phyloP scores from a whole-genome alignment of 1,139 yeast genomes.

The Pichia sp. region DNA sequence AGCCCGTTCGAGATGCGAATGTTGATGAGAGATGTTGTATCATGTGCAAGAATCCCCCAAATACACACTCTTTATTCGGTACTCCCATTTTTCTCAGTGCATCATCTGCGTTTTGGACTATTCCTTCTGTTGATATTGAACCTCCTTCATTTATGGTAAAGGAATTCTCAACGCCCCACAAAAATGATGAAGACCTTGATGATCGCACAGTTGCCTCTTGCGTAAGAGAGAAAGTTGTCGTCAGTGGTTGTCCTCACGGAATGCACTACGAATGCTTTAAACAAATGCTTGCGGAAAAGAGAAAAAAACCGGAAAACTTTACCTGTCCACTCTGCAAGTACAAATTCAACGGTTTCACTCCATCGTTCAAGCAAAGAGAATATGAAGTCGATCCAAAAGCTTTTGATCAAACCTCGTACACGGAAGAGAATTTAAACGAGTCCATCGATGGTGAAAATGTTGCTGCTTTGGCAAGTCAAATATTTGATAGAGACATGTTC shows the following conservation, averaged over 20 bases:
- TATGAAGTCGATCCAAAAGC: constrained; percentile 20
- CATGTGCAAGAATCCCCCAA: constrained; percentile 56
- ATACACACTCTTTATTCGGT: constrained; percentile 42
- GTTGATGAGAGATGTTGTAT: constrained; percentile 60
- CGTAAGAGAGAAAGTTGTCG: constrained; percentile 30
- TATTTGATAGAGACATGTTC: constrained; percentile 21
- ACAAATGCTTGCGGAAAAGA: constrained; percentile 27
- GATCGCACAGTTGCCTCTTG: constrained; percentile 8
- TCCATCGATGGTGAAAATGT: constrained; percentile 19
- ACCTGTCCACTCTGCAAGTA: constrained; percentile 65
- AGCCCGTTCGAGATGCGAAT: background rate
- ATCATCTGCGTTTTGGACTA: constrained; percentile 39
- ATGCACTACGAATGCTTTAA: constrained; percentile 52
- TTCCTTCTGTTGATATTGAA: constrained; percentile 31
- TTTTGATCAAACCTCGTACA: constrained; percentile 1
- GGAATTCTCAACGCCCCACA: constrained; percentile 8
- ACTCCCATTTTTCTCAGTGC: constrained; percentile 37
- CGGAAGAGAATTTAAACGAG: background rate
- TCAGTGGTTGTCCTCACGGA: constrained; percentile 63
- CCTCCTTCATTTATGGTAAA: constrained; percentile 22
- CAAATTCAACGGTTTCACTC: constrained; percentile 39
- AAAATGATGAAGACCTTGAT: background rate
- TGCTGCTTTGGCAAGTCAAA: constrained; percentile 15
- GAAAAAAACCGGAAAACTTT: constrained; percentile 26
- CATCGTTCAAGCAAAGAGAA: constrained; percentile 29